Conservation (phyloP, 1,284 basidiomycete genomes). For the Cryptococcus amylolentus region DNA sequence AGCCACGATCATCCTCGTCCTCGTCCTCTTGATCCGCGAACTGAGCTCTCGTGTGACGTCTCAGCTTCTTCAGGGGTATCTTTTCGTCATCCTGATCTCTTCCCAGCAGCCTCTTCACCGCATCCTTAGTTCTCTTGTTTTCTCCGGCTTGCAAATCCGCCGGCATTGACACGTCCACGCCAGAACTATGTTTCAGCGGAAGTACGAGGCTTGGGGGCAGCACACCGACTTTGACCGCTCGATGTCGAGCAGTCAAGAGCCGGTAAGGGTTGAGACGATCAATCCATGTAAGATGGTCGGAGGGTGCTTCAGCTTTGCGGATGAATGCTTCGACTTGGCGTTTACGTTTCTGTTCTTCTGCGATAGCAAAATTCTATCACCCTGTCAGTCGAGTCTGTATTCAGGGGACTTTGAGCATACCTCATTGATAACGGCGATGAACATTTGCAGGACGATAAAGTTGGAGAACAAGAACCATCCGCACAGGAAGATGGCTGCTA, state of each 20-base stretch:
- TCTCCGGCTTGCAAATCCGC: neutral
- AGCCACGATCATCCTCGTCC: slow-evolving; percentile 34
- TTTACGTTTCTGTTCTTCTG: slow-evolving; percentile 83
- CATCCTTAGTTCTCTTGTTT: slow-evolving; percentile 15
- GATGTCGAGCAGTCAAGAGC: slow-evolving; percentile 70
- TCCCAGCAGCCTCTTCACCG: slow-evolving; percentile 33
- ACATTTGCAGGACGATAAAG: slow-evolving; percentile 95
- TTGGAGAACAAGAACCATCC: slow-evolving; percentile 92
- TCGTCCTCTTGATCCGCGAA: slow-evolving; percentile 25
- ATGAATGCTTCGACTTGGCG: slow-evolving; percentile 67
- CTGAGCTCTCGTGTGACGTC: slow-evolving; percentile 12
- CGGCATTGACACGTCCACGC: slow-evolving; percentile 56
- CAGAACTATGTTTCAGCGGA: slow-evolving; percentile 69
- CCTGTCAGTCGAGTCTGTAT: neutral
- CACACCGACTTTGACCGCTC: slow-evolving; percentile 66
- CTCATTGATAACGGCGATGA: slow-evolving; percentile 97
- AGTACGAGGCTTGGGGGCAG: slow-evolving; percentile 68
- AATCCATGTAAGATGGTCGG: slow-evolving; percentile 62
- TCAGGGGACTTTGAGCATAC: slow-evolving; percentile 20
- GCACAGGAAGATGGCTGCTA: slow-evolving; percentile 72
- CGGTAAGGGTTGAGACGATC: slow-evolving; percentile 82
- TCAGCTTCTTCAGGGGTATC: slow-evolving; percentile 14
- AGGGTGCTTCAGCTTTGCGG: slow-evolving; percentile 49
- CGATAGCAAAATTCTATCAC: slow-evolving; percentile 76
- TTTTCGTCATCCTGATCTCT: slow-evolving; percentile 22